These are phyloP conservation scores for Macrolepiota dolichaula DNA, from an alignment of 768 basidiomycete species.

Conservation along the genomic window DNA sequence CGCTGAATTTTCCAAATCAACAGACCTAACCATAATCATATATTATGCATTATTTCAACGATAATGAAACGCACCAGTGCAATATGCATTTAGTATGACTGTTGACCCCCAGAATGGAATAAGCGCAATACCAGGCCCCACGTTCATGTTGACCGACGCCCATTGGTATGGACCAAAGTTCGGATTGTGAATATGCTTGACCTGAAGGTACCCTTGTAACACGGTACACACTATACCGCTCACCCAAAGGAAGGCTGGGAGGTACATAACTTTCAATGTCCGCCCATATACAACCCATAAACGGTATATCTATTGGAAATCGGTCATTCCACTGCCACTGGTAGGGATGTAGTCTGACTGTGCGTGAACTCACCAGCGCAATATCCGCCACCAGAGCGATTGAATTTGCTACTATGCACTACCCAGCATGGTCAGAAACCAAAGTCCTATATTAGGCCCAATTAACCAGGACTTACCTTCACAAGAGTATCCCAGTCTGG, in stretches of 20 bases:
- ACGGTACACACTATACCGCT: constrained; percentile 2
- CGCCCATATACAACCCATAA: constrained; percentile 4
- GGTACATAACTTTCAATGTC: neutral
- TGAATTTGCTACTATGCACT: too few species aligned
- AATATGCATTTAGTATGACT: too few species aligned
- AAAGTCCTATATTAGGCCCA: too few species aligned
- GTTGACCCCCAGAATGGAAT: constrained; percentile 13
- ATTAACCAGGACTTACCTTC: too few species aligned
- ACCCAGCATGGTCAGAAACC: too few species aligned
- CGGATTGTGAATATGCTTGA: neutral
- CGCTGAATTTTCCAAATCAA: neutral
- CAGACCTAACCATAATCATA: neutral
- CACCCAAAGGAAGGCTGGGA: constrained; percentile 11
- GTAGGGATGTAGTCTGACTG: too few species aligned
- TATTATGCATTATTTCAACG: neutral
- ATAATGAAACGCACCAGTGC: neutral
- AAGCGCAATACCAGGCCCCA: constrained; percentile 9
- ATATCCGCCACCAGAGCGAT: too few species aligned
- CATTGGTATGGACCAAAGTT: constrained; percentile 1
- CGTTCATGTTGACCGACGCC: constrained; percentile 6
- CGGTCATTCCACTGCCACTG: too few species aligned
- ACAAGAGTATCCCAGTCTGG: too few species aligned
- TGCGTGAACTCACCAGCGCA: too few species aligned
- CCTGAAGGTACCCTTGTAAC: neutral
- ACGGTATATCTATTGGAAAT: constrained; percentile 13